Evolutionary conservation across 306 rosid genomes (phyloP).

Genomic region (Benincasa hispida): DNA sequence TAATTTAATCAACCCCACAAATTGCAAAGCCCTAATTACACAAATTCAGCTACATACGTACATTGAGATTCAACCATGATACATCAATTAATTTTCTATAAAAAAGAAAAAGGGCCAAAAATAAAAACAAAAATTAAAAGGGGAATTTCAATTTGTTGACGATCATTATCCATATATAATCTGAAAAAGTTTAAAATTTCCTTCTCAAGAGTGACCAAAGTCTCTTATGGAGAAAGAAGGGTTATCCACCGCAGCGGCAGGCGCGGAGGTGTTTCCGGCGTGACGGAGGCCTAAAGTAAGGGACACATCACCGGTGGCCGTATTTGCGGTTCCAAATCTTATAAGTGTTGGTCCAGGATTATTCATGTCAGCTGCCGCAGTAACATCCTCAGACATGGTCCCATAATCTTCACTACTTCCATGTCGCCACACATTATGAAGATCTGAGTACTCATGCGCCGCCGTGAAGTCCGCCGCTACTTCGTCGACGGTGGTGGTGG

Average conservation of each 20-base stretch:
- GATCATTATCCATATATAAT: not conserved
- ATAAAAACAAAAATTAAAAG: not conserved
- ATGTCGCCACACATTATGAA: slow-evolving; percentile 35
- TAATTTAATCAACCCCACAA: slow-evolving; percentile 18
- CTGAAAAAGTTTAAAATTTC: no score
- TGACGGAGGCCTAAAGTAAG: slow-evolving; percentile 51
- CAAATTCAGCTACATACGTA: slow-evolving; percentile 10
- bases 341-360: slow-evolving; percentile 35
- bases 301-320: slow-evolving; percentile 48
- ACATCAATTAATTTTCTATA: not conserved
- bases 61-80: not conserved
- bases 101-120: not conserved
- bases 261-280: slow-evolving; percentile 16
- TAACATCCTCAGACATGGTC: slow-evolving; percentile 19
- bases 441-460: slow-evolving; percentile 5
- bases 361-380: slow-evolving; percentile 6
- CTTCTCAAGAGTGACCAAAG: slow-evolving; percentile 27
- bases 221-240: slow-evolving; percentile 46
- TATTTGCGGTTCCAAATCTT: slow-evolving; percentile 46
- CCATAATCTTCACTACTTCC: slow-evolving; percentile 35
- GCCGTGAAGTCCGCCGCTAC: slow-evolving; percentile 3
- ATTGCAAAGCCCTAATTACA: slow-evolving; percentile 9
- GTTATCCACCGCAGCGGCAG: slow-evolving; percentile 12
- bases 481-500: slow-evolving; percentile 17
- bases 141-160: not conserved